Base-by-base conservation (phyloP, 768 basidiomycete genomes). In the Chalciporus piperatus region DNA sequence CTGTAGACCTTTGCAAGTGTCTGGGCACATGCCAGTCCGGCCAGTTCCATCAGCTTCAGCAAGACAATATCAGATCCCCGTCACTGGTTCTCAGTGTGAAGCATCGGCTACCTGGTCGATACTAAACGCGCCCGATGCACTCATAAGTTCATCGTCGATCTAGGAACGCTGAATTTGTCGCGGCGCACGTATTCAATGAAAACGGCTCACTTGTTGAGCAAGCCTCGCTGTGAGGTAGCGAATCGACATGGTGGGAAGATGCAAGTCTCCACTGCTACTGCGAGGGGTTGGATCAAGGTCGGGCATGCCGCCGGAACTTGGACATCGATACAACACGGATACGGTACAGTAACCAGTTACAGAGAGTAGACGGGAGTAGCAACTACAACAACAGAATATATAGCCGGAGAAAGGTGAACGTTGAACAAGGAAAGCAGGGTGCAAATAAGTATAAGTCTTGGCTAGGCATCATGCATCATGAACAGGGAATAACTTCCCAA, bases 101-200 rank as follows among this genome's bases (percentile, higher is more conserved):
- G 23, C 23, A 37, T 48, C 14, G 47, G 63, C 49, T 52, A 86
- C 92, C 79, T 96, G 96, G 62, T 98, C 95, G 39, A 98, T 72
- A 66, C 92, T 95, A 76, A 96, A 98, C 5, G 93, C 93, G 1
- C 94, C 94, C n/a, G 76, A 73, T 3, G 79, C 54, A 56, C 78
- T 84, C 96, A 98, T 98, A 43, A 98, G 83, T 64, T 97, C 91
- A 62, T 91, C 87, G 62, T 98, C 96, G 47, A 98, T 95, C 90
- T 94, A 59, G n/a, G 11, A 17, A 37, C 17, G 19, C 19, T 4
- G 3, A 1, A 32, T 55, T 27, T 41, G 20, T 42, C 27, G 41
- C 12, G 12, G 16, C 14, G n/a, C 32, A n/a, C 13, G 22, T 13
- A 10, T 27, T 41, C 12, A 10, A 44, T n/a, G 37, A 32, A 42